Evolutionary conservation across 345 rosid species (phyloP).

Genomic region (Arabis hirsuta): DNA sequence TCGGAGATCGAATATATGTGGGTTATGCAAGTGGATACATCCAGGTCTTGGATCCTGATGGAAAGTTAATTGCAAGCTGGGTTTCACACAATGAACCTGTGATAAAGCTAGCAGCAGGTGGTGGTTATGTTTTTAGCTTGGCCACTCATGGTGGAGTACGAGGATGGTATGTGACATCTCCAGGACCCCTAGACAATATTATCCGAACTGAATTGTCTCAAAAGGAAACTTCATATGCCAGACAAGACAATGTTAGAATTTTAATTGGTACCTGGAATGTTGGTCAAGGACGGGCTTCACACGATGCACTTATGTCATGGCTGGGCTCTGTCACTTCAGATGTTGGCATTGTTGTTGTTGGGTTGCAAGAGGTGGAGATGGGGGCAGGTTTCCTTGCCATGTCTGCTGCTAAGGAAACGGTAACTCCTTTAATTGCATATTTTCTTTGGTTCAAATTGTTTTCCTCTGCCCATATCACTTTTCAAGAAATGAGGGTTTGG

Average conservation of each 20-base stretch:
- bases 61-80: constrained; percentile 84
- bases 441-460: too few relatives aligned
- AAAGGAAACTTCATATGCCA: constrained; percentile 62
- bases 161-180: constrained; percentile 87
- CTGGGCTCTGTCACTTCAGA: constrained; percentile 77
- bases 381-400: constrained; percentile 99
- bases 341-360: constrained; percentile 89
- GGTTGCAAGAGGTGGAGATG: constrained; percentile 98
- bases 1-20: constrained; percentile 64
- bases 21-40: constrained; percentile 83
- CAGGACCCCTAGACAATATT: constrained; percentile 77
- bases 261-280: constrained; percentile 96
- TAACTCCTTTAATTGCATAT: constrained; percentile 38
- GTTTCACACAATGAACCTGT: constrained; percentile 84
- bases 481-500: too few relatives aligned
- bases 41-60: constrained; percentile 83
- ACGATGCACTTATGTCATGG: constrained; percentile 80
- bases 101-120: constrained; percentile 74
- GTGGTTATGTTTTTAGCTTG: constrained; percentile 72
- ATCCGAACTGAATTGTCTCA: constrained; percentile 66
- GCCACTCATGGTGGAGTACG: constrained; percentile 97
- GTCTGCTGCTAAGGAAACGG: constrained; percentile 99
- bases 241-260: constrained; percentile 61
- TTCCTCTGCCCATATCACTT: too few relatives aligned
- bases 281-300: constrained; percentile 94